Evolutionary conservation across 208 protist species (phyloP), one percentile per base, ranked within the genome.

Genomic region (Crithidia acanthocephali): DNA sequence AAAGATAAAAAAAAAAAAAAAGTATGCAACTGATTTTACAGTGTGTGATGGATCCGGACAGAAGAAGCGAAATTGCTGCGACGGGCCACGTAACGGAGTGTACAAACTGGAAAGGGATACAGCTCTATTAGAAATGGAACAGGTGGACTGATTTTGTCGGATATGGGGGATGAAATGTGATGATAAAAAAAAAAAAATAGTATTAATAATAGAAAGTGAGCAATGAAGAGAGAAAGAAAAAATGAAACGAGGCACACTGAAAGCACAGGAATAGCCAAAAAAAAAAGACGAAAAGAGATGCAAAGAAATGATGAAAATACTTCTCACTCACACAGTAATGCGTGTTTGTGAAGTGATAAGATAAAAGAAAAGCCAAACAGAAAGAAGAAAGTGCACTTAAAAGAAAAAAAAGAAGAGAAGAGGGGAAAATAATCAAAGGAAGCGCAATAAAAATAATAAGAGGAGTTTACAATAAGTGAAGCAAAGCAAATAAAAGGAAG

Each of bases 1-100:
- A 44, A 6, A 68, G 15, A 51, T 3, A 63, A 23, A 68, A 63
- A 68, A 68, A 74, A 70, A 62, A 83, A 83, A 63, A 6, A 61
- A 13, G 32, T 48, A 51, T 5, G 50, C 4, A 50, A 72, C 44
- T 11, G 2, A 68, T 27, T 16, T 44, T 16, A 44, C 13, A 44
- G 37, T 7, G 37, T 50, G 9, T 50, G 16, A 50, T 5, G 6
- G 20, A 22, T 23, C 45, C 7, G 50, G 30, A 32, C 18, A n/a
- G 23, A 56, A 56, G 30, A 56, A 58, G 28, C n/a, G n/a, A n/a
- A 42, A 25, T 42, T 42, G 37, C 13, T 42, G 37, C 13, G 37
- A 42, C 9, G 37, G 37, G 13, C 9, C 6, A 13, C 9, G 6
- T 42, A 6, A 6, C 37, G 37, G 37, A 42, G 37, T 42, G 37